phyloP scores from a whole-genome alignment of 148 eudicot genomes.

The Silene uniflora region DNA sequence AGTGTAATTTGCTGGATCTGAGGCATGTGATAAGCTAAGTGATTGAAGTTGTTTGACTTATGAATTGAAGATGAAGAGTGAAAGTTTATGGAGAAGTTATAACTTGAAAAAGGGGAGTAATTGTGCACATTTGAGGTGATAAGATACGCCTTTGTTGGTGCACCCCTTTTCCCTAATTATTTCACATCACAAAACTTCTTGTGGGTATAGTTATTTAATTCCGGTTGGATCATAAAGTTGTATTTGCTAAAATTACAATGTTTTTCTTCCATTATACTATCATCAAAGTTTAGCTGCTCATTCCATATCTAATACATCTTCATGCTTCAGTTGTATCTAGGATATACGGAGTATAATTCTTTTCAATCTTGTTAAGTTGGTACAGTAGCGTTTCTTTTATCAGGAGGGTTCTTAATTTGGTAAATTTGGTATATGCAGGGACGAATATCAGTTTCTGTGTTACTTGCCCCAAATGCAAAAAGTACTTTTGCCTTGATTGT shows the following conservation, averaged over 20 bases:
- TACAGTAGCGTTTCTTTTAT: neutral
- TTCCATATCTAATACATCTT: neutral
- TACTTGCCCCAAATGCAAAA: conserved; percentile 74
- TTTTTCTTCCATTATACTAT: neutral
- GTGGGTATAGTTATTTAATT: neutral
- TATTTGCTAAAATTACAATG: neutral
- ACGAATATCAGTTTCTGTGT: conserved; percentile 47
- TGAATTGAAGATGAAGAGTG: neutral
- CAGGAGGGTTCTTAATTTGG: conserved; percentile 6
- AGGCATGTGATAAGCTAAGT: neutral
- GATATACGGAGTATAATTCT: neutral
- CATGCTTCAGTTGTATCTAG: neutral
- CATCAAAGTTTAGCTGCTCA: no score
- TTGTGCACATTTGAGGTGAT: neutral
- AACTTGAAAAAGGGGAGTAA: neutral
- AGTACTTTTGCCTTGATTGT: conserved; percentile 79
- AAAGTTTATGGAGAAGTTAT: neutral
- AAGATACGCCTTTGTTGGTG: neutral
- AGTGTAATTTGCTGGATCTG: neutral
- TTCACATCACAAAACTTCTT: neutral
- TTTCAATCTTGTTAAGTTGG: neutral
- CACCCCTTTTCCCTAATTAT: neutral
- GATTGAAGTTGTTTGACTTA: neutral
- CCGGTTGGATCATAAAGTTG: neutral
- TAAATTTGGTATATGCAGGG: conserved; percentile 45